A percentile compares a stretch with the other conserved stretches of the same genome.
Conservation (phyloP, 768 basidiomycete species). For the Auricularia heimuer region DNA sequence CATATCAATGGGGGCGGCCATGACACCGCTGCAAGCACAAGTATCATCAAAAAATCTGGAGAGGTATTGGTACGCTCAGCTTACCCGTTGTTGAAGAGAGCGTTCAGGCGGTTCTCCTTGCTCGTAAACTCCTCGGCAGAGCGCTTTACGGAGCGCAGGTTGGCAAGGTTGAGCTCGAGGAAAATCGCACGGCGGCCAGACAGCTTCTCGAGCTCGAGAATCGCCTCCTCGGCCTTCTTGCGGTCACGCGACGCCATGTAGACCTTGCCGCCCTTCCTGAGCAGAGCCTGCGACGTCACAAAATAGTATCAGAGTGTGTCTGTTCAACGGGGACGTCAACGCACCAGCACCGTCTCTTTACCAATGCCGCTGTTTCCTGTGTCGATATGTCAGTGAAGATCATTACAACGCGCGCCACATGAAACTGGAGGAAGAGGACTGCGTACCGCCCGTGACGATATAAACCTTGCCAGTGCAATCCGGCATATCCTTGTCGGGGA, state of each 20-base stretch:
- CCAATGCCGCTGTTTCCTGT: conserved; percentile 36
- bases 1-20: conserved; percentile 30
- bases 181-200: conserved; percentile 38
- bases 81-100: conserved; percentile 6
- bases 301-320: background rate
- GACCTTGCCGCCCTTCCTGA: conserved; percentile 10
- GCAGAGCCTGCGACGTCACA: background rate
- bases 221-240: conserved; percentile 33
- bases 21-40: conserved; percentile 33
- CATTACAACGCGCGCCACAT: too few relatives aligned
- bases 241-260: conserved; percentile 4
- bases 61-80: background rate
- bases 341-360: conserved; percentile 44
- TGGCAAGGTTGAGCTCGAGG: conserved; percentile 36
- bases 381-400: too few relatives aligned
- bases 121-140: conserved; percentile 7
- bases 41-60: background rate
- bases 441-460: too few relatives aligned
- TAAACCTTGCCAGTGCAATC: too few relatives aligned
- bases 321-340: background rate
- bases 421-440: too few relatives aligned
- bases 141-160: conserved; percentile 22
- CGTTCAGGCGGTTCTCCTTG: conserved; percentile 9
- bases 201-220: conserved; percentile 37
- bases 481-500: too few relatives aligned